Conservation (phyloP, 352 stramenopile genomes). For the Pythium aristosporum region DNA sequence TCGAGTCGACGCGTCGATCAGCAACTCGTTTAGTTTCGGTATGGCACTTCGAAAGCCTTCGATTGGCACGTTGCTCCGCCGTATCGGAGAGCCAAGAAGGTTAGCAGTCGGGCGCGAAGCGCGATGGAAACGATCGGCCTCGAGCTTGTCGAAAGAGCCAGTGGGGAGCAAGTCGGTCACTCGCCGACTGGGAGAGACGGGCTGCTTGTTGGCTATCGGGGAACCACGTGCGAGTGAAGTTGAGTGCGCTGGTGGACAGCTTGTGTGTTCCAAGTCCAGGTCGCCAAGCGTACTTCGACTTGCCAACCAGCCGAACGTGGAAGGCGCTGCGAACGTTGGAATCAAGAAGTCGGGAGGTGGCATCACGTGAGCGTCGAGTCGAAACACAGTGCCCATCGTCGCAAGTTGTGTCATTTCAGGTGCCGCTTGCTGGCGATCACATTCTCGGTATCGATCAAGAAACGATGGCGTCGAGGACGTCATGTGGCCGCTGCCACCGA, state of each 20-base stretch:
- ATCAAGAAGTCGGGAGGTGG: background rate
- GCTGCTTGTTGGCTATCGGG: background rate
- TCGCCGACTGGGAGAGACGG: background rate
- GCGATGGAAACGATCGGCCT: background rate
- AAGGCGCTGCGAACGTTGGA: background rate
- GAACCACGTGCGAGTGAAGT: background rate
- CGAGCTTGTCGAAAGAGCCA: background rate
- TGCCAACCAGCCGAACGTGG: background rate
- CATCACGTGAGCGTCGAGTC: background rate
- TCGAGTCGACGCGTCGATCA: constrained; percentile 56
- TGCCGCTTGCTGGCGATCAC: constrained; percentile 30
- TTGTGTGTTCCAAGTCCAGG: too few species aligned
- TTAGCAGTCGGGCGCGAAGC: background rate
- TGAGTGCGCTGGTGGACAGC: background rate
- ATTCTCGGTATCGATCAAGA: constrained; percentile 48
- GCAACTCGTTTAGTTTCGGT: constrained; percentile 30
- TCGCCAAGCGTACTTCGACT: background rate
- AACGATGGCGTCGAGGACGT: constrained; percentile 32
- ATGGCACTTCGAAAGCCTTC: constrained; percentile 9
- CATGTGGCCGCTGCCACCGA: constrained; percentile 29
- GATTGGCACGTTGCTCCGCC: background rate
- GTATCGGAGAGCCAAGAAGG: background rate
- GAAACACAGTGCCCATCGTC: background rate
- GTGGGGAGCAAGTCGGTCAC: background rate
- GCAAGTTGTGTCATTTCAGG: background rate